phyloP scores from a whole-genome alignment of 768 basidiomycete genomes.

The Rhizopogon vinicolor region DNA sequence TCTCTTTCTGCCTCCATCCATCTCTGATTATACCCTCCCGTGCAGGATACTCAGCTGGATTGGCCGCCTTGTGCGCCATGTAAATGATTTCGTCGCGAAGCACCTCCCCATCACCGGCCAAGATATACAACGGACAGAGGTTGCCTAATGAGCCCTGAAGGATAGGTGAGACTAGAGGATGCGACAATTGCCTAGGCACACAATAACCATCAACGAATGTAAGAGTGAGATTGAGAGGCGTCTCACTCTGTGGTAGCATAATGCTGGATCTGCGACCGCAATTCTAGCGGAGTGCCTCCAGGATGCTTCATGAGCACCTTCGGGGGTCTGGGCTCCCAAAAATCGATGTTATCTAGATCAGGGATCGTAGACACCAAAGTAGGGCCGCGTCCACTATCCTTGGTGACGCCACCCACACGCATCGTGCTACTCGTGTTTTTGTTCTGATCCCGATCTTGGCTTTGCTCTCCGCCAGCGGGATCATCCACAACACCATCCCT shows the following conservation, averaged over 20 bases:
- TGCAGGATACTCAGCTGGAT: conserved; percentile 61
- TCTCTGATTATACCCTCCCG: conserved; percentile 47
- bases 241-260: conserved; percentile 71
- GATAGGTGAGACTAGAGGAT: conserved; percentile 71
- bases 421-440: not conserved
- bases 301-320: conserved; percentile 51
- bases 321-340: conserved; percentile 52
- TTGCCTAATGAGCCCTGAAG: conserved; percentile 71
- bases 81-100: conserved; percentile 77
- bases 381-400: not conserved
- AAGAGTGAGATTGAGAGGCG: not conserved
- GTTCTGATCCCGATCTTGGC: not conserved
- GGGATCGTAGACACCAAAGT: not conserved
- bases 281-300: conserved; percentile 38
- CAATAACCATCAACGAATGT: not conserved
- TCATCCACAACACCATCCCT: not conserved
- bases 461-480: not conserved
- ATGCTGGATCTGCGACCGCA: conserved; percentile 67
- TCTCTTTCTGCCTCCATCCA: conserved; percentile 44
- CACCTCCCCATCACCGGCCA: conserved; percentile 71
- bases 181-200: conserved; percentile 45
- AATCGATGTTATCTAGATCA: conserved; percentile 20
- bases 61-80: conserved; percentile 74
- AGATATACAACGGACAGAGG: conserved; percentile 69
- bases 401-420: not conserved